These are phyloP conservation scores for Dryas drummondii DNA, from an alignment of 306 rosid genomes.

Conservation along the genomic window DNA sequence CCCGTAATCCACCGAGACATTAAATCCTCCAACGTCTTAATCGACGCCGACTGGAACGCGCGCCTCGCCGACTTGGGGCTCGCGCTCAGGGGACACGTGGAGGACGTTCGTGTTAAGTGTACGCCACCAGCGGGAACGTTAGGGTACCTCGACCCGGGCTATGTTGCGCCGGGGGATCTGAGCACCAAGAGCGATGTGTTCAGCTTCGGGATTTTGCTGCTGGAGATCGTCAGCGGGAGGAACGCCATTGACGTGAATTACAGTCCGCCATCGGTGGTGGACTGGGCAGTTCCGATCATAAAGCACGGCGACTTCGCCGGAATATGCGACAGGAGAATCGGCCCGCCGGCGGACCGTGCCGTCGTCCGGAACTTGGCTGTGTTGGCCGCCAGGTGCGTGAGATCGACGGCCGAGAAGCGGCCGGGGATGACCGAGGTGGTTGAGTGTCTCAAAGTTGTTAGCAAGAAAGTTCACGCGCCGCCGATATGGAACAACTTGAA, in stretches of 20 bases:
- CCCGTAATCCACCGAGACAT: slow-evolving; percentile 91
- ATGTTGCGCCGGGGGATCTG: slow-evolving; percentile 83
- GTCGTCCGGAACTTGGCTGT: slow-evolving; percentile 47
- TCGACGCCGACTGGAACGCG: slow-evolving; percentile 57
- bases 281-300: slow-evolving; percentile 84
- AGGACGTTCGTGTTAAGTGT: slow-evolving; percentile 74
- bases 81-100: slow-evolving; percentile 82
- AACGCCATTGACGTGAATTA: slow-evolving; percentile 76
- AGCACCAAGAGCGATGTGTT: slow-evolving; percentile 87
- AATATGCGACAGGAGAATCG: slow-evolving; percentile 57
- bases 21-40: slow-evolving; percentile 73
- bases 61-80: slow-evolving; percentile 85
- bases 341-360: slow-evolving; percentile 39
- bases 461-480: slow-evolving; percentile 38
- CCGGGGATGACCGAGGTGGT: slow-evolving; percentile 79
- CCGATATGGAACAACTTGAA: slow-evolving; percentile 46
- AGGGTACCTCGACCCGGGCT: slow-evolving; percentile 86
- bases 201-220: slow-evolving; percentile 78
- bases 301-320: slow-evolving; percentile 42
- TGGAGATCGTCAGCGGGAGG: slow-evolving; percentile 81
- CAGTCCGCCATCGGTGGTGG: slow-evolving; percentile 86
- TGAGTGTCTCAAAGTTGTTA: slow-evolving; percentile 41
- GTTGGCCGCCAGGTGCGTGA: slow-evolving; percentile 69
- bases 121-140: slow-evolving; percentile 96
- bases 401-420: slow-evolving; percentile 65